Evolutionary conservation across 2,329 filamentous ascomycete species (phyloP).

Genomic region (Coniella vitis): DNA sequence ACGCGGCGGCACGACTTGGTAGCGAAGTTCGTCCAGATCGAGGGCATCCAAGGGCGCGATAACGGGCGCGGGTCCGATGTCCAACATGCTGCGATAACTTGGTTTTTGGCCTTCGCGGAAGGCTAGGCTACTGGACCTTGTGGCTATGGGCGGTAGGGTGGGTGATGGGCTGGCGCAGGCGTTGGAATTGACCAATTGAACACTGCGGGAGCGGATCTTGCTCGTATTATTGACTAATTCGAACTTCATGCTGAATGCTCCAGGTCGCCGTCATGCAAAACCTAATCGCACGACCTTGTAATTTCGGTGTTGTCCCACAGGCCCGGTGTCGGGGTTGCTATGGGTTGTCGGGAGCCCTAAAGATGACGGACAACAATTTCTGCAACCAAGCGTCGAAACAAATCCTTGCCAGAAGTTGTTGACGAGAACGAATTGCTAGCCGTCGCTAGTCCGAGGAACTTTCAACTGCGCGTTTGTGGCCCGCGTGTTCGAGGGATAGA

Average conservation of each 20-base stretch:
- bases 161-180: slow-evolving; percentile 15
- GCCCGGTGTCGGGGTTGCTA: background rate
- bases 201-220: slow-evolving; percentile 40
- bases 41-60: slow-evolving; percentile 37
- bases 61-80: slow-evolving; percentile 41
- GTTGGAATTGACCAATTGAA: slow-evolving; percentile 38
- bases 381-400: background rate
- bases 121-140: slow-evolving; percentile 29
- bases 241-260: slow-evolving; percentile 27
- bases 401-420: background rate
- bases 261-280: slow-evolving; percentile 32
- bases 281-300: slow-evolving; percentile 29
- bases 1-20: slow-evolving; percentile 21
- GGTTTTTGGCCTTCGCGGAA: slow-evolving; percentile 28
- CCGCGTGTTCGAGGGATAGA: background rate
- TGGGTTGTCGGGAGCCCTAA: background rate
- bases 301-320: background rate
- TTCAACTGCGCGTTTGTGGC: background rate
- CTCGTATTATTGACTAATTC: slow-evolving; percentile 37
- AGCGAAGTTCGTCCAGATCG: slow-evolving; percentile 39
- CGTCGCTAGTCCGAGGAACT: background rate
- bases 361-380: background rate
- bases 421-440: background rate
- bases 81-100: slow-evolving; percentile 47
- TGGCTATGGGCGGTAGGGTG: slow-evolving; percentile 22